Percentiles rank a stretch among this genome's conserved stretches.
phyloP scores from a whole-genome alignment of 352 stramenopile genomes.

The Aphanomyces astaci region DNA sequence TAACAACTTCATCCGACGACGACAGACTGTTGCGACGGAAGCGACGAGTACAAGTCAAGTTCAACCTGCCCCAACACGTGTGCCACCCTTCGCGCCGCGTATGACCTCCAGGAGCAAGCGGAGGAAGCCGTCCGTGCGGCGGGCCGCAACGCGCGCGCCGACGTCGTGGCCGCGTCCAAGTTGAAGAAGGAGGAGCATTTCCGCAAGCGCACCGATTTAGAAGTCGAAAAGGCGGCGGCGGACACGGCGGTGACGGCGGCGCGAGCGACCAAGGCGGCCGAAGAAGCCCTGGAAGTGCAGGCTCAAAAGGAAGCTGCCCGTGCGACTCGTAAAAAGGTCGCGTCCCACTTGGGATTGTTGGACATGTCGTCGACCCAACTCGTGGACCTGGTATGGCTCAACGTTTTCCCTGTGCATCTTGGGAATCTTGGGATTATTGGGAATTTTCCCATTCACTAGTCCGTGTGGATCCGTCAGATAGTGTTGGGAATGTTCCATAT shows the following conservation, averaged over 20 bases:
- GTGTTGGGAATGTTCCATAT: too few species aligned
- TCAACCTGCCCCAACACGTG: constrained; percentile 43
- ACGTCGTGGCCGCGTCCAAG: constrained; percentile 31
- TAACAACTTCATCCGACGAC: constrained; percentile 19
- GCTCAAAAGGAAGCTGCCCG: constrained; percentile 26
- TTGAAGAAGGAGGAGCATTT: constrained; percentile 22
- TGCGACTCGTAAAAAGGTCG: constrained; percentile 36
- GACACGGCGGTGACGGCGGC: constrained; percentile 16
- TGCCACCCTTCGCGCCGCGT: constrained; percentile 32
- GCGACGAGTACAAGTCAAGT: constrained; percentile 65
- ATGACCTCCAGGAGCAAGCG: constrained; percentile 41
- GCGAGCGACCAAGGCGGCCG: constrained; percentile 28
- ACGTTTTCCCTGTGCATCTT: too few species aligned
- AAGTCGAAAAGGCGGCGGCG: constrained; percentile 24
- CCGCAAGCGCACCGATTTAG: constrained; percentile 8
- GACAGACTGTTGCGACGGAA: constrained; percentile 78
- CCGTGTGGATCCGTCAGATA: too few species aligned
- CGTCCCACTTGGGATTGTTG: constrained; percentile 48
- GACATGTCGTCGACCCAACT: constrained; percentile 56
- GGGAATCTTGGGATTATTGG: too few species aligned
- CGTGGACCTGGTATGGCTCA: neutral
- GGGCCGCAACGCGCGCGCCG: constrained; percentile 41
- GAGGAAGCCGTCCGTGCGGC: constrained; percentile 66
- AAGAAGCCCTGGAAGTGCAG: constrained; percentile 34
- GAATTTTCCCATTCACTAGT: too few species aligned